phyloP scores from a whole-genome alignment of 495 filamentous ascomycete species.

The Annulohypoxylon moriforme region DNA sequence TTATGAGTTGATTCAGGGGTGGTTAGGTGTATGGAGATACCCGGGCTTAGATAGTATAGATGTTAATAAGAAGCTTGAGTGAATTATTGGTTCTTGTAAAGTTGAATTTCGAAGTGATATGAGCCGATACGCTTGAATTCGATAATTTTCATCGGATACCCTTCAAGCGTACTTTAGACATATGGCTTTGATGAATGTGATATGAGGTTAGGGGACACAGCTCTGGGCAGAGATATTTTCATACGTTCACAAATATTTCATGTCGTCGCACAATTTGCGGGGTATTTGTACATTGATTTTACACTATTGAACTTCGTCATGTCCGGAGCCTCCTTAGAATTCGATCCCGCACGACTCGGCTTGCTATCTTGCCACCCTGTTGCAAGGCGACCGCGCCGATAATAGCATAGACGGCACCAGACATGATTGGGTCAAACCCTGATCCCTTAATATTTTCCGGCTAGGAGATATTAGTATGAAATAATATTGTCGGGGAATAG shows the following conservation, averaged over 20 bases:
- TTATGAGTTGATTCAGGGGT: neutral
- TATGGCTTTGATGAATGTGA: too few relatives aligned
- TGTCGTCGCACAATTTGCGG: conserved; percentile 39
- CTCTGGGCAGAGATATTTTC: neutral
- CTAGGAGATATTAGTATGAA: conserved; percentile 59
- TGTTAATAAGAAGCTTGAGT: neutral
- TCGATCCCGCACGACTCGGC: conserved; percentile 76
- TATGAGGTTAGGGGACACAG: too few relatives aligned
- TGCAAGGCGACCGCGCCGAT: conserved; percentile 88
- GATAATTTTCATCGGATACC: too few relatives aligned
- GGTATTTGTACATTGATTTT: conserved; percentile 41
- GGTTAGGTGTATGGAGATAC: neutral
- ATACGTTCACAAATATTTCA: conserved; percentile 24
- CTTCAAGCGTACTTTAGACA: too few relatives aligned
- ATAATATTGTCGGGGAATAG: neutral
- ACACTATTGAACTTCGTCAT: conserved; percentile 25
- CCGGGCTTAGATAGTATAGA: neutral
- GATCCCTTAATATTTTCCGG: conserved; percentile 75
- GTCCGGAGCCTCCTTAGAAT: conserved; percentile 66
- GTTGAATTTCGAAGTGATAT: too few relatives aligned
- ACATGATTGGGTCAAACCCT: conserved; percentile 75
- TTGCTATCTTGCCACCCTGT: conserved; percentile 82
- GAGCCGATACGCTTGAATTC: too few relatives aligned
- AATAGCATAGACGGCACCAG: conserved; percentile 84
- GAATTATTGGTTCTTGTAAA: neutral